Percentiles rank a stretch among this genome's conserved stretches.
These are phyloP conservation scores for Solanum habrochaites DNA, from an alignment of 257 asterid species.

Conservation along the genomic window DNA sequence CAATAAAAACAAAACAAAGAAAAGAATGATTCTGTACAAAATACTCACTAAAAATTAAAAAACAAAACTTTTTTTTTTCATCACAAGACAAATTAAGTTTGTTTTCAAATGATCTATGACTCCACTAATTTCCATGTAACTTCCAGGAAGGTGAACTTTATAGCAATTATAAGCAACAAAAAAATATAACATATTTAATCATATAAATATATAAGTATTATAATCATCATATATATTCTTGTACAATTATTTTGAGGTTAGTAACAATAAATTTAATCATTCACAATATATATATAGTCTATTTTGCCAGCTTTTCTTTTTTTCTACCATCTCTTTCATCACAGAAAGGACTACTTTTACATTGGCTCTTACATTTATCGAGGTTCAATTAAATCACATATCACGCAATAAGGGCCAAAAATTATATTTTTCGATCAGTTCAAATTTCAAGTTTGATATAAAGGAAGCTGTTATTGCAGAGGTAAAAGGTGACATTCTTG, in stretches of 20 bases:
- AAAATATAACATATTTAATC: background rate
- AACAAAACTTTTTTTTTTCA: background rate
- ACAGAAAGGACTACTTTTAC: background rate
- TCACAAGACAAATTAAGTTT: background rate
- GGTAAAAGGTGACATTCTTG: background rate
- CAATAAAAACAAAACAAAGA: background rate
- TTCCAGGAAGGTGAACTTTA: constrained; percentile 7
- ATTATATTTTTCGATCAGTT: background rate
- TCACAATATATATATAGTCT: background rate
- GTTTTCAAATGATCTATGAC: background rate
- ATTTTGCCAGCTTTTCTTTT: background rate
- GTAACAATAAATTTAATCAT: background rate
- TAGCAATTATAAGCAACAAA: background rate
- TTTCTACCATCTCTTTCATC: background rate
- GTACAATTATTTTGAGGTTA: background rate
- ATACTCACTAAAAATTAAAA: background rate
- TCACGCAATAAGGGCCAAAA: background rate
- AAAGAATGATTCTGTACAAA: background rate
- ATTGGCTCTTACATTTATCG: background rate
- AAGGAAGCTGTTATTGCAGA: background rate
- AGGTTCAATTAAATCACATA: background rate
- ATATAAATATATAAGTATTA: background rate
- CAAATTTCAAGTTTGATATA: too few relatives aligned
- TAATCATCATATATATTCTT: background rate
- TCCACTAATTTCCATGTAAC: background rate